phyloP scores from a whole-genome alignment of 2,329 filamentous ascomycete species.

The Paraconiothyrium sp. region DNA sequence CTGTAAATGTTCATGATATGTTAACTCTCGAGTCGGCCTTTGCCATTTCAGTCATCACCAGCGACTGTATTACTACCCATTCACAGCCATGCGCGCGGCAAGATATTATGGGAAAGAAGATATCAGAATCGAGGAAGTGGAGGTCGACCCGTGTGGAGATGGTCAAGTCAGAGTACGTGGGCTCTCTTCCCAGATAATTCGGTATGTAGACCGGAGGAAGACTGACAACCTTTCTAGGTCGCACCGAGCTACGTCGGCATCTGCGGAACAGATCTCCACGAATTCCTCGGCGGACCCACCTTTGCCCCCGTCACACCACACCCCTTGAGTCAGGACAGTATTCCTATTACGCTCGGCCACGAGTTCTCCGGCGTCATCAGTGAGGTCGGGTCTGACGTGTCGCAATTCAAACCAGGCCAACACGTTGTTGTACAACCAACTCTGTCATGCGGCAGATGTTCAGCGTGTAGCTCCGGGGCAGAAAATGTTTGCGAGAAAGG shows the following conservation, averaged over 20 bases:
- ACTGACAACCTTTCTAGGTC: constrained; percentile 40
- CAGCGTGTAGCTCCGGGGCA: constrained; percentile 62
- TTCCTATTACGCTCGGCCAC: constrained; percentile 71
- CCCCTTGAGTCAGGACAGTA: constrained; percentile 64
- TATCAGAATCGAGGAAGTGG: constrained; percentile 63
- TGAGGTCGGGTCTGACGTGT: constrained; percentile 64
- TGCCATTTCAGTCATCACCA: constrained; percentile 37
- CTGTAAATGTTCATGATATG: constrained; percentile 24
- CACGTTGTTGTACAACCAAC: constrained; percentile 68
- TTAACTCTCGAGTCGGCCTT: constrained; percentile 43
- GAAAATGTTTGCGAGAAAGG: constrained; percentile 68
- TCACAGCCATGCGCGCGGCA: constrained; percentile 60
- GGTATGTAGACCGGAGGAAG: neutral
- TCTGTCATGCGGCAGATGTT: constrained; percentile 66
- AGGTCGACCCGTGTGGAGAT: constrained; percentile 56
- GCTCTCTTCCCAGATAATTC: neutral
- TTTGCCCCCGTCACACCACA: constrained; percentile 64
- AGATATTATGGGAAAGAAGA: constrained; percentile 66
- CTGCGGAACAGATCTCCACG: constrained; percentile 63
- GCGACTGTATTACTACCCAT: constrained; percentile 3
- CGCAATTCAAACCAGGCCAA: constrained; percentile 62
- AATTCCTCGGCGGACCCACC: constrained; percentile 60
- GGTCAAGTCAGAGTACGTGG: constrained; percentile 59
- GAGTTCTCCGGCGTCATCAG: constrained; percentile 70
- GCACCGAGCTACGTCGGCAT: constrained; percentile 62